These are phyloP conservation scores for Paracoccidioides brasiliensis DNA, from an alignment of 2,329 filamentous ascomycete genomes.

Conservation along the genomic window DNA sequence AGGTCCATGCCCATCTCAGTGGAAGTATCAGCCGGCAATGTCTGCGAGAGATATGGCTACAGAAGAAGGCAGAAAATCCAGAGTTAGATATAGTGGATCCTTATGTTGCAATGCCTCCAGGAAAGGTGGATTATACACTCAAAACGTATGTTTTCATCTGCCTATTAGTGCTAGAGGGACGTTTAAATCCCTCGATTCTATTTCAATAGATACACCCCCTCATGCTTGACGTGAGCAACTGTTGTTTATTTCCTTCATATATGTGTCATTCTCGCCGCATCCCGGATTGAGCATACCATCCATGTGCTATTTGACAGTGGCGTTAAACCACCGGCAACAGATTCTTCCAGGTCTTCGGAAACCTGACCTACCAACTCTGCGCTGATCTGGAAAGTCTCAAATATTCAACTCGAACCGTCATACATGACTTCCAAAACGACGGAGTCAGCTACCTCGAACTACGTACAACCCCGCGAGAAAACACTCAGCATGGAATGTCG, in stretches of 20 bases:
- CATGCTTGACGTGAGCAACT: too few species aligned
- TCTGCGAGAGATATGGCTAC: conserved; percentile 60
- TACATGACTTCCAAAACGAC: conserved; percentile 53
- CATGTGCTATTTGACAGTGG: too few species aligned
- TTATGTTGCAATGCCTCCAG: conserved; percentile 51
- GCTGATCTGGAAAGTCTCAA: conserved; percentile 47
- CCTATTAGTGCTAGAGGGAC: too few species aligned
- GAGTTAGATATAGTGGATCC: conserved; percentile 53
- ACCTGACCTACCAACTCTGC: conserved; percentile 66
- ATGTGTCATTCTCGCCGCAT: too few species aligned
- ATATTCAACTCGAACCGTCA: conserved; percentile 52
- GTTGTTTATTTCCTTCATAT: too few species aligned
- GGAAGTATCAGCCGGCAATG: conserved; percentile 62
- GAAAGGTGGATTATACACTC: conserved; percentile 59
- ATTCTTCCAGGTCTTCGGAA: conserved; percentile 67
- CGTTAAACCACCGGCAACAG: conserved; percentile 27
- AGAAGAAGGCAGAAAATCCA: conserved; percentile 40
- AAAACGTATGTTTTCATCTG: conserved; percentile 41
- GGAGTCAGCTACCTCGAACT: conserved; percentile 68
- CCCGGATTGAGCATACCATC: too few species aligned
- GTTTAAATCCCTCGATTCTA: too few species aligned
- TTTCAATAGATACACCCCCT: too few species aligned
- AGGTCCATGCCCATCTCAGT: conserved; percentile 71
- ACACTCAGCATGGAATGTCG: conserved; percentile 41
- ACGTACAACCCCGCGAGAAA: conserved; percentile 61